Evolutionary conservation across 2,329 filamentous ascomycete genomes (phyloP), one percentile per base, ranked within the genome.

Genomic region (Fusarium sp.): DNA sequence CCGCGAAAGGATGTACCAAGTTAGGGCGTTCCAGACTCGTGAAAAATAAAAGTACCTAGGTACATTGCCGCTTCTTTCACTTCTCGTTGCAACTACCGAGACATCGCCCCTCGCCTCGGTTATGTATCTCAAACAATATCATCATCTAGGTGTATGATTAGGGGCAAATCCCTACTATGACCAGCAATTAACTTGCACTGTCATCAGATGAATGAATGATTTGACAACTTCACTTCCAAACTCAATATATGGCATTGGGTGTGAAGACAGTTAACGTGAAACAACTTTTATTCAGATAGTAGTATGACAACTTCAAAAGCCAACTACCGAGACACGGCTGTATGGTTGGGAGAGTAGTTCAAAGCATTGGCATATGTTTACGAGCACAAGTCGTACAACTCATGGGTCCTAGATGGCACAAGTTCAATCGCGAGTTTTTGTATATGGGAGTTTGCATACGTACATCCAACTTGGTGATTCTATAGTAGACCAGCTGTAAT

Each of bases 31-130:
- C 32, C 33, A 13, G 14, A 47, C 15, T 13, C n/a, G 22, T 47
- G n/a, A 17, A n/a, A n/a, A 20, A 11, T 19, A 6, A 37, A 44
- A 7, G 30, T 6, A 22, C 5, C 5, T 6, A 22, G 20, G 20
- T 22, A 26, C 39, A 13, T 39, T 5, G 8, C 17, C 11, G 20
- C 28, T 33, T 53, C 5, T 37, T 33, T 33, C 30, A 14, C 13
- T 32, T 6, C 13, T 33, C 30, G 14, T 15, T 32, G 22, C 30
- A 47, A 54, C 41, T 47, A 53, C 39, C 50, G 50, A 53, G 50
- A 53, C 30, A 37, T 24, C 17, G 7, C 15, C 17, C 50, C 50
- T 20, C 40, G 45, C 35, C 19, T 53, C 22, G 33, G 15, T 7
- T 45, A 9, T 15, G 20, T 15, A 24, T 33, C 11, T 4, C 14